Base-by-base conservation (phyloP, 805 yeast species). In the Metschnikowia amazonensis region DNA sequence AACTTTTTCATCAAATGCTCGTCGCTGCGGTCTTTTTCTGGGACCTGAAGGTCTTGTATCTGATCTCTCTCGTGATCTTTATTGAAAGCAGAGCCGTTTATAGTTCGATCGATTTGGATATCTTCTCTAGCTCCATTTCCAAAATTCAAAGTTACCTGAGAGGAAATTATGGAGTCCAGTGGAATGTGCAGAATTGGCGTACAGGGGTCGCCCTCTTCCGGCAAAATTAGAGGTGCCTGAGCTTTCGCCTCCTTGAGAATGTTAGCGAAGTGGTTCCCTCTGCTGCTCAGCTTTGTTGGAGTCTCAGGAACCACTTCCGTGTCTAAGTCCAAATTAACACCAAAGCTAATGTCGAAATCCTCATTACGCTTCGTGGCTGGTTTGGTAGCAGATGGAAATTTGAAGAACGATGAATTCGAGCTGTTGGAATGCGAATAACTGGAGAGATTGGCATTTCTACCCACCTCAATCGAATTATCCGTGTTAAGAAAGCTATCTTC, bases 1-100 rank as follows among this genome's bases (percentile, higher is more conserved):
- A 81, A 81, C 54, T 73, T 70, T 29, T 69, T 64, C 23, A 66
- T 60, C 46, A 81, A 67, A 45, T 69, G 75, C 25, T 72, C 72
- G 54, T 75, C 80, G n/a, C 60, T 58, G 17, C 38, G 47, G 13
- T 50, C 53, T 20, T 48, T 52, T 21, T 44, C 39, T 9, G 45
- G 27, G 18, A 27, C 17, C 36, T 17, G 21, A 21, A 32, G 36
- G 13, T 25, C 32, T 14, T 18, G 21, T 23, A 39, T 20, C 17
- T 43, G 16, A 23, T 39, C 47, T 23, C 50, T 36, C 10, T 40
- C 42, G 18, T 47, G 45, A 2, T 18, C 36, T 4, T 36, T 28
- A 11, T 35, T 36, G 9, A 40, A 39, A 2, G 40, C 31, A 20
- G 51, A 46, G 16, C 32, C 24, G 10, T 49, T 45, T 14, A 51